phyloP scores from a whole-genome alignment of 2,329 filamentous ascomycete species.

The Phialophora expanda region DNA sequence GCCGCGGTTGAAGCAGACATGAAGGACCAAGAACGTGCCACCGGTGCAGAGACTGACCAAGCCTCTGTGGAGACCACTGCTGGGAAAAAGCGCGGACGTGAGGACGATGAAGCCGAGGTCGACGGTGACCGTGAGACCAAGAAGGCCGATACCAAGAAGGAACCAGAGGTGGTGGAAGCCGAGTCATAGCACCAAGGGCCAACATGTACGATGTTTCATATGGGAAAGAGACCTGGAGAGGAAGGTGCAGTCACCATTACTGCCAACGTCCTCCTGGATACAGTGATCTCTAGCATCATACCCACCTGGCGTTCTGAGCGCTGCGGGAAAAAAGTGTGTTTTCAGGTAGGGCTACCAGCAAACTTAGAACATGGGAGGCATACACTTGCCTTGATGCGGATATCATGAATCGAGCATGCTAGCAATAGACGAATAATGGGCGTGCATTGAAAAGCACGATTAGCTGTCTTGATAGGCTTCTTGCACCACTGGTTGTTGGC shows the following conservation, averaged over 20 bases:
- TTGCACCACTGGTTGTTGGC: neutral
- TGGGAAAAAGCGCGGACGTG: constrained; percentile 54
- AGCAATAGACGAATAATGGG: constrained; percentile 14
- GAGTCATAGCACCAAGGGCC: constrained; percentile 7
- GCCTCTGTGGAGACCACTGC: constrained; percentile 23
- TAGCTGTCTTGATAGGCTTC: neutral
- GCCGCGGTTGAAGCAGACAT: constrained; percentile 38
- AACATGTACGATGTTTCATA: neutral
- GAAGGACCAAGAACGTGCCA: constrained; percentile 31
- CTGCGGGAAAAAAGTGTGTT: constrained; percentile 5
- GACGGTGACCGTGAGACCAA: constrained; percentile 51
- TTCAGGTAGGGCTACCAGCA: neutral
- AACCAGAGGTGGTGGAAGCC: constrained; percentile 16
- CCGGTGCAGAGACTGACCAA: neutral
- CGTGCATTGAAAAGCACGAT: neutral
- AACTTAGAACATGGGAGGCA: neutral
- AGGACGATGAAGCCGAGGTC: constrained; percentile 46
- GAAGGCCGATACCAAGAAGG: constrained; percentile 55
- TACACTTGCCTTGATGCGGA: neutral
- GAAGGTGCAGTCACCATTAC: constrained; percentile 6
- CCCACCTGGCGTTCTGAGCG: constrained; percentile 8
- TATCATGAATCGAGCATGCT: constrained; percentile 5
- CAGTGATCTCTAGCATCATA: constrained; percentile 10
- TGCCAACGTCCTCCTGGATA: constrained; percentile 10
- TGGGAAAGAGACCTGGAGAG: neutral